Evolutionary conservation across 192 early-diverging fungal genomes (phyloP).

Genomic region (Podila minutissima): DNA sequence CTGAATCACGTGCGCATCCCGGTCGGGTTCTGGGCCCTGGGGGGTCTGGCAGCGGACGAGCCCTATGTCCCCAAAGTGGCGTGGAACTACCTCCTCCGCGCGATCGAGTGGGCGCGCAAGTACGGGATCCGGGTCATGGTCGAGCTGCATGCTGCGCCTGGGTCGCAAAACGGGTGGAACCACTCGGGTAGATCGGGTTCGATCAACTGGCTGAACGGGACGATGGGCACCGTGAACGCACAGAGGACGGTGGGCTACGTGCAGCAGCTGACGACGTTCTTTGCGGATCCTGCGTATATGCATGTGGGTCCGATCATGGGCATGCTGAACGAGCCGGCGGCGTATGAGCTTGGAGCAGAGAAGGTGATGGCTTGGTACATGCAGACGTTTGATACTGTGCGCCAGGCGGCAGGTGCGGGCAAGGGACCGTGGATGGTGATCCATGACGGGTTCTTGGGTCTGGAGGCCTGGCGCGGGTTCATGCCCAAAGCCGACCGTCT

Average conservation of each 20-base stretch:
- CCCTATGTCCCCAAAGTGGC: conserved; percentile 72
- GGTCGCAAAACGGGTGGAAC: conserved; percentile 79
- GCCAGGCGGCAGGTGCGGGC: conserved; percentile 36
- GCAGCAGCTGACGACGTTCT: conserved; percentile 61
- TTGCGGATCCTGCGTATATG: conserved; percentile 56
- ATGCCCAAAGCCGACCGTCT: conserved; percentile 46
- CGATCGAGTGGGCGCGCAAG: conserved; percentile 71
- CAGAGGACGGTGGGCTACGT: conserved; percentile 61
- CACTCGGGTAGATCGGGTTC: conserved; percentile 55
- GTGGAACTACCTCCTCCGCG: conserved; percentile 63
- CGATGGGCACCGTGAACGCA: conserved; percentile 55
- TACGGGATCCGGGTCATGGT: conserved; percentile 73
- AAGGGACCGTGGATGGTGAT: conserved; percentile 46
- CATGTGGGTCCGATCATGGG: conserved; percentile 59
- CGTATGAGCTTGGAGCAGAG: conserved; percentile 8
- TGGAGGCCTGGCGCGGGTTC: conserved; percentile 50
- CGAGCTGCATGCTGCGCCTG: conserved; percentile 75
- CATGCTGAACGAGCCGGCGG: conserved; percentile 59
- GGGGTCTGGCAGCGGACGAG: conserved; percentile 49
- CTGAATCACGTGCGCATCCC: conserved; percentile 79
- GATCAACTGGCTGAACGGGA: conserved; percentile 57
- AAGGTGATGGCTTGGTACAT: conserved; percentile 54
- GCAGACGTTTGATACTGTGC: conserved; percentile 46
- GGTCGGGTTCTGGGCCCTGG: conserved; percentile 76
- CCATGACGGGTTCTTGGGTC: conserved; percentile 59